These are phyloP conservation scores for Geranium rotundifolium DNA, from an alignment of 345 rosid species.

Conservation along the genomic window DNA sequence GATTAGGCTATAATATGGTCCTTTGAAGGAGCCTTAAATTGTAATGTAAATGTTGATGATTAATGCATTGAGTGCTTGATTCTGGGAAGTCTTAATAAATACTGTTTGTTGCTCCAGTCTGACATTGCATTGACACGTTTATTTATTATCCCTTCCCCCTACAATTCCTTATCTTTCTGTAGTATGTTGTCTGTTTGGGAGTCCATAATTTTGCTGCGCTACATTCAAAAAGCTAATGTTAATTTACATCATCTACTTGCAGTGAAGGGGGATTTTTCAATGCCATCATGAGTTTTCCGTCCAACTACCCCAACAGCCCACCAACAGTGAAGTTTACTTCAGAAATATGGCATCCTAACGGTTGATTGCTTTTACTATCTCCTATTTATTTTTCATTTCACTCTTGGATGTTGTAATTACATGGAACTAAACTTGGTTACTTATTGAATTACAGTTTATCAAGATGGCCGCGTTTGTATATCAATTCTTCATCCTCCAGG, in stretches of 20 bases:
- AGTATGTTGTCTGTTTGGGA: neutral
- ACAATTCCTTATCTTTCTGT: too few relatives aligned
- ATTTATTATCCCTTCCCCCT: too few relatives aligned
- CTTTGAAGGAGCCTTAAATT: too few relatives aligned
- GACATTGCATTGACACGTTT: too few relatives aligned
- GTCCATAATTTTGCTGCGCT: too few relatives aligned
- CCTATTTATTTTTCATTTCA: slow-evolving; percentile 1
- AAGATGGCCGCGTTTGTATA: slow-evolving; percentile 76
- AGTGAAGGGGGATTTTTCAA: slow-evolving; percentile 82
- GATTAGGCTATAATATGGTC: too few relatives aligned
- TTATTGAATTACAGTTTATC: slow-evolving; percentile 33
- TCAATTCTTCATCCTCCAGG: slow-evolving; percentile 92
- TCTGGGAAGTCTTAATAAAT: too few relatives aligned
- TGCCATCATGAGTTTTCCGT: slow-evolving; percentile 71
- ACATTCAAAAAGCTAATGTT: neutral
- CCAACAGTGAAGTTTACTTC: slow-evolving; percentile 73
- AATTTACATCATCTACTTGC: slow-evolving; percentile 10
- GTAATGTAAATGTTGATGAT: too few relatives aligned
- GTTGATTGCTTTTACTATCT: slow-evolving; percentile 17
- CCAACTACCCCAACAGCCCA: slow-evolving; percentile 57
- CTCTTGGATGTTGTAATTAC: neutral
- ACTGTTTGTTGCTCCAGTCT: too few relatives aligned
- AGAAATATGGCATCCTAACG: slow-evolving; percentile 91
- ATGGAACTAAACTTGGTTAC: neutral
- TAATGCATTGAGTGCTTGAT: too few relatives aligned